Evolutionary conservation across 495 filamentous ascomycete species (phyloP).

Genomic region (Podospora bellae-mahoneyi): DNA sequence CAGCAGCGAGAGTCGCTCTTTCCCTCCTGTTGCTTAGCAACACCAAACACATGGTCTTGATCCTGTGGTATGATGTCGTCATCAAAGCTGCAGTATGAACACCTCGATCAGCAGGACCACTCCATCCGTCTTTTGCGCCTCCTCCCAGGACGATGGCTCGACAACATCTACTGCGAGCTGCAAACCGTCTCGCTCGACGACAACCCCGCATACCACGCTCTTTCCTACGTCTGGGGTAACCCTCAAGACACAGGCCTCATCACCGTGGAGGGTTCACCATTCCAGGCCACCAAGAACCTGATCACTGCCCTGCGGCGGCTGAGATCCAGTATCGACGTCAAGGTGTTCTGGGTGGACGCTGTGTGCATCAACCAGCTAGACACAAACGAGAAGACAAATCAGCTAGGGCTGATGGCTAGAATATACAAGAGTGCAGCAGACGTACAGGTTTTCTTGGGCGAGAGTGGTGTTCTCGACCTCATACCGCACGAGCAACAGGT

Average conservation of each 20-base stretch:
- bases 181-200: conserved; percentile 5
- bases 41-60: not conserved
- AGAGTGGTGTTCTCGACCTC: not conserved
- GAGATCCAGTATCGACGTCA: not conserved
- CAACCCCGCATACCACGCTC: conserved; percentile 24
- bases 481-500: not conserved
- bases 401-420: not conserved
- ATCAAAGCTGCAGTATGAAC: not conserved
- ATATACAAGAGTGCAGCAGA: not conserved
- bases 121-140: conserved; percentile 4
- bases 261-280: not conserved
- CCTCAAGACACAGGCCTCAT: not conserved
- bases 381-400: not conserved
- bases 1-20: not conserved
- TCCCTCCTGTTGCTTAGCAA: not conserved
- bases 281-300: not conserved
- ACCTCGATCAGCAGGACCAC: not conserved
- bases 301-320: not conserved
- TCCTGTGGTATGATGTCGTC: not conserved
- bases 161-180: conserved; percentile 7
- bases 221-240: conserved; percentile 36
- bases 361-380: not conserved
- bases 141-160: conserved; percentile 6
- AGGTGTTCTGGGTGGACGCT: not conserved
- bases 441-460: not conserved